Conservation (phyloP, 306 rosid species). For the Vigna hirtella region DNA sequence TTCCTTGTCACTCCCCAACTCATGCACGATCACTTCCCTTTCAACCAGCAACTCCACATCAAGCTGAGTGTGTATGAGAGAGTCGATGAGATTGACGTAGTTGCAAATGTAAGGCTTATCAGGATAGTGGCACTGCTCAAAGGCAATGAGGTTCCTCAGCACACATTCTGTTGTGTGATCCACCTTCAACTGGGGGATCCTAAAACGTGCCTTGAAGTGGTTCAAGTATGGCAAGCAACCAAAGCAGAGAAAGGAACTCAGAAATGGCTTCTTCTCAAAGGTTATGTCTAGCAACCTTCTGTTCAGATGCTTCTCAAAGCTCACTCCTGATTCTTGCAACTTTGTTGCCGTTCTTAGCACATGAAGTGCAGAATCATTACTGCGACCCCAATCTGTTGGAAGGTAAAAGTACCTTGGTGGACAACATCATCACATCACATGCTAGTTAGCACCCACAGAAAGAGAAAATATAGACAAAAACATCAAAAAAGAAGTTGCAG, state of each 20-base stretch:
- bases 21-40: conserved; percentile 50
- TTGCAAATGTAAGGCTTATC: conserved; percentile 51
- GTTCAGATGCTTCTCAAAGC: conserved; percentile 35
- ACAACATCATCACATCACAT: no score
- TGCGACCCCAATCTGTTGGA: background rate
- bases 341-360: conserved; percentile 49
- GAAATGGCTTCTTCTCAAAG: conserved; percentile 33
- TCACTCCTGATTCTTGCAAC: conserved; percentile 54
- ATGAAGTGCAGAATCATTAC: background rate
- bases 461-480: no score
- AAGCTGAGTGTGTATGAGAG: conserved; percentile 51
- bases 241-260: conserved; percentile 49
- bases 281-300: conserved; percentile 40
- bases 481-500: no score
- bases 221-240: conserved; percentile 36
- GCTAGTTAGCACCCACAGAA: no score
- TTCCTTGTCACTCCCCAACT: conserved; percentile 58
- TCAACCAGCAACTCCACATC: conserved; percentile 65
- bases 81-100: conserved; percentile 52
- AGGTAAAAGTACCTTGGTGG: conserved; percentile 47
- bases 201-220: conserved; percentile 42
- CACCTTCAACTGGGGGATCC: conserved; percentile 43
- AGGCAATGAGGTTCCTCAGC: conserved; percentile 61
- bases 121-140: conserved; percentile 65
- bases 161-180: conserved; percentile 55